Conservation (phyloP, 345 rosid species). For the Hevea brasiliensis region DNA sequence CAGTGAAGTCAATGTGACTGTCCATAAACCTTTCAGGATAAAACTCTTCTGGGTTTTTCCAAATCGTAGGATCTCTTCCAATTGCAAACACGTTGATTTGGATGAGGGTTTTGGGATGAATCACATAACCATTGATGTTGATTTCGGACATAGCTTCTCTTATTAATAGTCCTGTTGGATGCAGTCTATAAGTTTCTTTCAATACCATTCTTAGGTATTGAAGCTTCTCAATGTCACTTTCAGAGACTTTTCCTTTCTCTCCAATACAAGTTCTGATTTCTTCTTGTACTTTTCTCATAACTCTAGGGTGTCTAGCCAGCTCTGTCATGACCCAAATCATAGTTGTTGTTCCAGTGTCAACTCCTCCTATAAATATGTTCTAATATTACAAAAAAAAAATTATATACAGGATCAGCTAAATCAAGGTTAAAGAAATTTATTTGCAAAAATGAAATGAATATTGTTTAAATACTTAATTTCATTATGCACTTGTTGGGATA, state of each 20-base stretch:
- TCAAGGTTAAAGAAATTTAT: too few relatives aligned
- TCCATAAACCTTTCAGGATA: constrained; percentile 44
- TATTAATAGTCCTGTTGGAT: constrained; percentile 46
- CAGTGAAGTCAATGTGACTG: constrained; percentile 36
- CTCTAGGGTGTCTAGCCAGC: constrained; percentile 35
- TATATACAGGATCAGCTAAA: too few relatives aligned
- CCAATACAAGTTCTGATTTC: constrained; percentile 43
- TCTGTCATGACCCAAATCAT: constrained; percentile 64
- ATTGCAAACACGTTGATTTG: constrained; percentile 44
- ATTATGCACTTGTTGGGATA: too few relatives aligned
- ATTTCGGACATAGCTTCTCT: constrained; percentile 36
- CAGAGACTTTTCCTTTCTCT: constrained; percentile 33
- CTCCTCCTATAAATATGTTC: constrained; percentile 39
- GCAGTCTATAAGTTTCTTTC: constrained; percentile 52
- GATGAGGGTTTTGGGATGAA: constrained; percentile 35
- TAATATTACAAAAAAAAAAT: too few relatives aligned
- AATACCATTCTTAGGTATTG: constrained; percentile 39
- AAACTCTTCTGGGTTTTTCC: constrained; percentile 42
- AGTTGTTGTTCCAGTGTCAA: constrained; percentile 46
- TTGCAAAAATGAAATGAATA: too few relatives aligned
- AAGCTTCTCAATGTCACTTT: constrained; percentile 35
- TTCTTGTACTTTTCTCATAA: constrained; percentile 57
- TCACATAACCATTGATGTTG: constrained; percentile 37
- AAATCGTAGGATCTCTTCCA: constrained; percentile 40
- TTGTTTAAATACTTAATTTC: too few relatives aligned